These are phyloP conservation scores for Leptodontidium sp. DNA, from an alignment of 2,329 filamentous ascomycete species.

Conservation along the genomic window DNA sequence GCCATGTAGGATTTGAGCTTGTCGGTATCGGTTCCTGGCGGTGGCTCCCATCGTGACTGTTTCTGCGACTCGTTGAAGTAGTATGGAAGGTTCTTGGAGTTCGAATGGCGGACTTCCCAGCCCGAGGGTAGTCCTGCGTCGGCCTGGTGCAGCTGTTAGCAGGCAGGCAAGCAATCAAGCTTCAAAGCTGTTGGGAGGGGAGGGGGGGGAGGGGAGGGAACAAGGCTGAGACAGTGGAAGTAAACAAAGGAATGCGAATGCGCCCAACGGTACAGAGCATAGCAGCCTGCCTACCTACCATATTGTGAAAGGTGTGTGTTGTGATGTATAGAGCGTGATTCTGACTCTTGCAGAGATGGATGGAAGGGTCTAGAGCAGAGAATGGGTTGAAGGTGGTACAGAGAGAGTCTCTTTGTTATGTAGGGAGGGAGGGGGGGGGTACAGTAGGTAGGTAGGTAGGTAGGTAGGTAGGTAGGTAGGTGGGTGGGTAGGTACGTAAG, in stretches of 20 bases:
- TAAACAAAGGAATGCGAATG: conserved; percentile 34
- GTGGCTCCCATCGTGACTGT: conserved; percentile 95
- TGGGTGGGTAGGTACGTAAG: too few relatives aligned
- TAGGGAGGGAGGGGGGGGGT: neutral
- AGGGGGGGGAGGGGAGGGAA: neutral
- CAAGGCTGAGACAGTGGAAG: conserved; percentile 24
- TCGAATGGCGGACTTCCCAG: conserved; percentile 98
- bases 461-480: too few relatives aligned
- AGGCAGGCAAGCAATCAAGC: conserved; percentile 7
- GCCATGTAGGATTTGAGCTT: conserved; percentile 96
- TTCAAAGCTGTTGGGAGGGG: conserved; percentile 13
- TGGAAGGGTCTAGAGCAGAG: conserved; percentile 23
- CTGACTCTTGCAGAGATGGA: conserved; percentile 16
- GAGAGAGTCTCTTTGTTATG: conserved; percentile 19
- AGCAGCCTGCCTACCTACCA: conserved; percentile 29
- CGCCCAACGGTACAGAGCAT: conserved; percentile 11
- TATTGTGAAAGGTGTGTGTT: conserved; percentile 34
- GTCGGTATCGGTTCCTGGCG: conserved; percentile 85
- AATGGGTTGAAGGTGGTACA: conserved; percentile 25
- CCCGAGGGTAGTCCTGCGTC: conserved; percentile 83
- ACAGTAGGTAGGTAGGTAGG: neutral
- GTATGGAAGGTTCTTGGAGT: conserved; percentile 98
- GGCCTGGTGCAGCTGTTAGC: conserved; percentile 54
- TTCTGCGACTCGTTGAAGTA: conserved; percentile 93
- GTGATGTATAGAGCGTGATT: conserved; percentile 14